These are phyloP conservation scores for Salix dunnii DNA, from an alignment of 345 rosid genomes.

Conservation along the genomic window DNA sequence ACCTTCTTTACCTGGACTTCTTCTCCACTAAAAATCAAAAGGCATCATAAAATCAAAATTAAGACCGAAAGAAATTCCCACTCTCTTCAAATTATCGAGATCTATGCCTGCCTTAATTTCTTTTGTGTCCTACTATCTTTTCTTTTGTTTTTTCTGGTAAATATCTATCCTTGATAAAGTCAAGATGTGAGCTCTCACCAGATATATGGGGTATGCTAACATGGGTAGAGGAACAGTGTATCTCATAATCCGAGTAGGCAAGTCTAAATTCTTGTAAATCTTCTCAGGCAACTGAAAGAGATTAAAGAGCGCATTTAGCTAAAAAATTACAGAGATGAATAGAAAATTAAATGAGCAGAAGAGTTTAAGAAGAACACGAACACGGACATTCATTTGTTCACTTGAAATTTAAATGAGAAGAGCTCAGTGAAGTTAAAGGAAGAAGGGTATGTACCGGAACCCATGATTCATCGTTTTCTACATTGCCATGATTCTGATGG, in stretches of 20 bases:
- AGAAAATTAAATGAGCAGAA: background rate
- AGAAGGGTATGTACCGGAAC: constrained; percentile 14
- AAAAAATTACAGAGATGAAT: background rate
- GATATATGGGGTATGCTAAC: constrained; percentile 63
- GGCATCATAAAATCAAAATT: background rate
- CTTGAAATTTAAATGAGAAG: too few relatives aligned
- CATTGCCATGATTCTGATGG: constrained; percentile 34
- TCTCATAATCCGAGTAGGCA: constrained; percentile 42
- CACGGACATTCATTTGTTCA: too few relatives aligned
- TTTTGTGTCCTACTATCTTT: too few relatives aligned
- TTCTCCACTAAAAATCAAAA: constrained; percentile 17
- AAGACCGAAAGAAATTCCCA: background rate
- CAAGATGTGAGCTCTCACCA: constrained; percentile 36
- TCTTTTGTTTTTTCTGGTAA: background rate
- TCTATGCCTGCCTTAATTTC: background rate
- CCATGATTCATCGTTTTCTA: constrained; percentile 35
- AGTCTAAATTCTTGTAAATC: constrained; percentile 39
- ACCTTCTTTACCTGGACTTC: constrained; percentile 35
- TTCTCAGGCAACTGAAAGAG: constrained; percentile 56
- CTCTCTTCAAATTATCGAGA: background rate
- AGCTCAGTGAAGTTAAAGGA: background rate
- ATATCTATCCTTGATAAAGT: background rate
- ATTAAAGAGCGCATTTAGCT: background rate
- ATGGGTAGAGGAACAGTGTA: constrained; percentile 61
- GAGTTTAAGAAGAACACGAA: background rate